Conservation (phyloP, 2,329 filamentous ascomycete species). For the Hawksworthiomyces lignivorus region DNA sequence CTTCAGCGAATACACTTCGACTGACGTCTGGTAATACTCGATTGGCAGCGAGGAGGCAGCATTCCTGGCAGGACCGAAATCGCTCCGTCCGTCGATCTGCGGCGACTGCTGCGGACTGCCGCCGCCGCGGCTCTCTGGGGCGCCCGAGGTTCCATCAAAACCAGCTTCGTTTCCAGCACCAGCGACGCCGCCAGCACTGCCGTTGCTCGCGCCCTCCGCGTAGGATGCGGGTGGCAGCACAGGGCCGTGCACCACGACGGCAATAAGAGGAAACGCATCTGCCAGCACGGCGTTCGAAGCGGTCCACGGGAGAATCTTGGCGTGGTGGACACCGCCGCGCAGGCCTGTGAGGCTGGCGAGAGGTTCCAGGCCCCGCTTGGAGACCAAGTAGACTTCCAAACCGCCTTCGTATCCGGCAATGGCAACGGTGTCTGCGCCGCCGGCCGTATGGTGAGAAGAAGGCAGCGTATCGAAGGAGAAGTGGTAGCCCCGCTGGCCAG, state of each 20-base stretch:
- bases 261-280: constrained; percentile 63
- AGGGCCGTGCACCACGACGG: constrained; percentile 73
- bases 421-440: constrained; percentile 54
- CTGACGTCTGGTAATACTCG: constrained; percentile 72
- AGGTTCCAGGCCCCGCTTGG: constrained; percentile 62
- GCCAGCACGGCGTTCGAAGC: constrained; percentile 40
- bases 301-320: constrained; percentile 72
- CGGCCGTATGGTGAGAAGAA: constrained; percentile 22
- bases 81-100: constrained; percentile 13
- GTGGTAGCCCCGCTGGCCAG: constrained; percentile 65
- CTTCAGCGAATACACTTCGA: constrained; percentile 80
- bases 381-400: constrained; percentile 66
- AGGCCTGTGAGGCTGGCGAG: constrained; percentile 67
- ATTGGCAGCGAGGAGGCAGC: too few relatives aligned
- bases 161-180: background rate
- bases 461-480: constrained; percentile 73
- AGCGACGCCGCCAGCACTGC: constrained; percentile 16
- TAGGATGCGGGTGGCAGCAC: constrained; percentile 37
- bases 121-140: background rate
- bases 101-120: constrained; percentile 1
- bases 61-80: constrained; percentile 16
- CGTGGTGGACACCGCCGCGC: constrained; percentile 69
- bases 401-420: constrained; percentile 75
- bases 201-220: background rate
- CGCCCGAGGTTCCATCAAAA: background rate